A percentile compares a stretch with the other conserved stretches of the same genome.
These are phyloP conservation scores for Sphenostylis stenocarpa DNA, from an alignment of 306 rosid genomes.

Conservation along the genomic window DNA sequence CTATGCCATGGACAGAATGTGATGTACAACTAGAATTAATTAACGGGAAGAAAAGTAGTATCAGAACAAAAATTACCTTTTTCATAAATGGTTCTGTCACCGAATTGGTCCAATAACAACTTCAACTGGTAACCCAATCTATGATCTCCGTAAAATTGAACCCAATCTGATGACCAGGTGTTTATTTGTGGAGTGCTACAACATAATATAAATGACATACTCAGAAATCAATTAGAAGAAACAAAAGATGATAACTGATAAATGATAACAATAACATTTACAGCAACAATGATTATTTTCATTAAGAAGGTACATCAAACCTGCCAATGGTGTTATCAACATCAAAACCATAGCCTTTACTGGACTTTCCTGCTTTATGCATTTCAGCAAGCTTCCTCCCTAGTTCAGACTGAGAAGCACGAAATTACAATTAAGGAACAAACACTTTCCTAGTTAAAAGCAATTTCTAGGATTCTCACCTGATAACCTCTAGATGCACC, in stretches of 20 bases:
- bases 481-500: slow-evolving; percentile 78
- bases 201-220: slow-evolving; percentile 8
- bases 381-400: slow-evolving; percentile 93
- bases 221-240: slow-evolving; percentile 8
- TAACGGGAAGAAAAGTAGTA: slow-evolving; percentile 13
- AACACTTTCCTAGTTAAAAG: slow-evolving; percentile 12
- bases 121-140: slow-evolving; percentile 87
- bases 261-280: background rate
- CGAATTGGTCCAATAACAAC: slow-evolving; percentile 63
- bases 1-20: background rate
- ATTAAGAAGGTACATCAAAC: slow-evolving; percentile 36
- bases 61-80: slow-evolving; percentile 53
- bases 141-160: slow-evolving; percentile 79
- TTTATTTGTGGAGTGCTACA: slow-evolving; percentile 91
- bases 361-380: slow-evolving; percentile 88
- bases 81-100: slow-evolving; percentile 68
- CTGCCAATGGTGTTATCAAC: slow-evolving; percentile 93
- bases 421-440: slow-evolving; percentile 16
- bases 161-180: slow-evolving; percentile 91
- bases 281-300: slow-evolving; percentile 5
- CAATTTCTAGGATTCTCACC: slow-evolving; percentile 48
- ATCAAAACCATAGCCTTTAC: slow-evolving; percentile 82
- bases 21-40: background rate
- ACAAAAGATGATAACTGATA: slow-evolving; percentile 5
- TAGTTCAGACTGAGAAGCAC: slow-evolving; percentile 63